Evolutionary conservation across 345 rosid genomes (phyloP), one percentile per base, ranked within the genome.

Genomic region (Boechera stricta): DNA sequence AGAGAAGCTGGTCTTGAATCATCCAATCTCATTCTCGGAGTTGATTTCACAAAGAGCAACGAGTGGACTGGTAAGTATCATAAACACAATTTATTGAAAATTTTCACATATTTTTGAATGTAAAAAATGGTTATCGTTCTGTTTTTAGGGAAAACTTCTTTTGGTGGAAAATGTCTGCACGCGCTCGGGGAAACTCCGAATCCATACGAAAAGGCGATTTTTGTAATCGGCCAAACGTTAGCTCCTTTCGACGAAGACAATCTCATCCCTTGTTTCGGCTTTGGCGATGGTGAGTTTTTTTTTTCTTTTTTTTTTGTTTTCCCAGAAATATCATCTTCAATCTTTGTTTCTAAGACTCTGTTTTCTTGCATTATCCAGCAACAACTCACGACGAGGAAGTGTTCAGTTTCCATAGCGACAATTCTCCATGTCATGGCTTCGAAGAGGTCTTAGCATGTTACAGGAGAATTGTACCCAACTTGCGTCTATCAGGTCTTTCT

Each of bases 21-120:
- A 42, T 93, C 98, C 24, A 89, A 93, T 82, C 93, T 93, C 70
- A 93, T 93, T 42, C 67, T 93, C 32, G 97, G 96, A 62, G 73
- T 93, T 24, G 98, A 93, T 85, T 93, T 93, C 85, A 93, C 97
- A 5, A 89, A 88, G 81, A 93, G 98, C 90, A 93, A 93, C 64
- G 96, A 90, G 69, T 90, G 98, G 98, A 85, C 93, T 74, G 96
- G 98, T 90, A 78, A 29, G 41, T 66, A 31, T 10, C 6, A 6
- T 7, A 64, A 12, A 5, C 10, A 39, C 54, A 57, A 13, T 7
- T 62, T 68, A 36, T 26, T 42, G 58, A 31, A 10, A 10, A n/a
- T 4, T 2, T 24, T 57, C 29, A 44, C 53, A 18, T 52, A 15
- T 56, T n/a, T 47, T 47, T 79, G 69, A 28, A 51, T 69, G 15